Evolutionary conservation across 306 rosid genomes (phyloP), one percentile per base, ranked within the genome.

Genomic region (Gillenia trifoliata): DNA sequence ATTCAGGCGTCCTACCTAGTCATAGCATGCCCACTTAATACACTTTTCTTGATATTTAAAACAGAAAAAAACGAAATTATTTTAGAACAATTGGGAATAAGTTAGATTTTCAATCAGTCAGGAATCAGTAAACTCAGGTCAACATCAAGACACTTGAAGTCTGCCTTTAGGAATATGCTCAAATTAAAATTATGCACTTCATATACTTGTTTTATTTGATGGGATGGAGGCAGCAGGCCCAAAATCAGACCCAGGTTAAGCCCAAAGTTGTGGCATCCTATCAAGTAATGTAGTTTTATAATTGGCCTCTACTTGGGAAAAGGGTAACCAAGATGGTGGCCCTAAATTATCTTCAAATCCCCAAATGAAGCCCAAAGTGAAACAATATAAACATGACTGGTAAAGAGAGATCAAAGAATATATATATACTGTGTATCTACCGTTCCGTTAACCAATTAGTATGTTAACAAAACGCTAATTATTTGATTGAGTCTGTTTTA

Each of bases 51-150:
- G 47, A 70, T 29, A 29, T 50, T 34, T 50, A 50, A 69, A 69
- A 29, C 62, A 33, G 5, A 22, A 15, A 26, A 29, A 38, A 34
- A 9, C 5, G 22, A 38, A 54, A 19, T 22, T 33, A 71, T 34
- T 12, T 28, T 15, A 30, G 34, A 71, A 5, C 36, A 38, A 23
- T 43, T 38, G 38, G 64, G 66, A 57, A 72, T 72, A 38, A 38
- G 25, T 38, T 30, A 28, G 25, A 57, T 59, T 59, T 72, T 72
- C 76, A 38, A 57, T 72, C 66, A 72, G 36, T 15, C 15, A 8
- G 75, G 54, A 55, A 71, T 71, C 9, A 36, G n/a, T 15, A 36
- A 57, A 40, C 66, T 17, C 34, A 70, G 6, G 23, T 50, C 22
- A 56, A 55, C 61, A 30, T 72, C 40, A 40, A 8, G 57, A 34